Evolutionary conservation across 306 rosid species (phyloP), one percentile per base, ranked within the genome.

Genomic region (Hippophae rhamnoides): DNA sequence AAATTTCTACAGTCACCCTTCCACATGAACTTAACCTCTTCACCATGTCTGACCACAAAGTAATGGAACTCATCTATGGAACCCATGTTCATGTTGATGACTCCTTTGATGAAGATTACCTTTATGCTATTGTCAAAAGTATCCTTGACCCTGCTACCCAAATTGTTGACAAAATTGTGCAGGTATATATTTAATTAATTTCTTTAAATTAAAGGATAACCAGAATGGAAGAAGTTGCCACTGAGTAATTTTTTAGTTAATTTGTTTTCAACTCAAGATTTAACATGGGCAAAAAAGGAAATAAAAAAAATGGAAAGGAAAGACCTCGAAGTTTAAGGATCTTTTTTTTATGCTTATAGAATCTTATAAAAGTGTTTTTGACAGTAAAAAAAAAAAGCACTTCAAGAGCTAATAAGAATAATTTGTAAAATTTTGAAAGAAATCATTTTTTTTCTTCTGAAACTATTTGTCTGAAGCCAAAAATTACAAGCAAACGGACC

Each of bases 21-120:
- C 38, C 38, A 31, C 38, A 31, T 18, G 76, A 75, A 56, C 58
- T 63, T 5, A 73, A 57, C 67, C 76, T 80, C 5, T 63, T 82
- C 10, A 71, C 62, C 66, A 49, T 73, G 76, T 64, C 78, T 0
- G 88, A 76, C 54, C 69, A 73, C 1, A 79, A 76, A 56, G 70
- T 78, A 9, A 14, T 73, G 52, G 82, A 79, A 0, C 74, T 70
- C 43, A 79, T 82, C 41, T 70, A 67, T 62, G 49, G 64, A n/a
- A 82, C 84, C 31, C 78, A 82, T 68, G 84, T 75, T 46, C 74
- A 76, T 46, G 68, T 59, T 41, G 67, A 74, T 54, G 67, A 75
- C 0, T 75, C 65, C 58, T 72, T 79, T 40, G 78, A 79, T 12
- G 74, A 47, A 0, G 63, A 46, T 51, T 66, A 81, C 51, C 78